Percentiles rank a stretch among this genome's conserved stretches.
phyloP scores from a whole-genome alignment of 768 basidiomycete species.

The Suillus tomentosus region DNA sequence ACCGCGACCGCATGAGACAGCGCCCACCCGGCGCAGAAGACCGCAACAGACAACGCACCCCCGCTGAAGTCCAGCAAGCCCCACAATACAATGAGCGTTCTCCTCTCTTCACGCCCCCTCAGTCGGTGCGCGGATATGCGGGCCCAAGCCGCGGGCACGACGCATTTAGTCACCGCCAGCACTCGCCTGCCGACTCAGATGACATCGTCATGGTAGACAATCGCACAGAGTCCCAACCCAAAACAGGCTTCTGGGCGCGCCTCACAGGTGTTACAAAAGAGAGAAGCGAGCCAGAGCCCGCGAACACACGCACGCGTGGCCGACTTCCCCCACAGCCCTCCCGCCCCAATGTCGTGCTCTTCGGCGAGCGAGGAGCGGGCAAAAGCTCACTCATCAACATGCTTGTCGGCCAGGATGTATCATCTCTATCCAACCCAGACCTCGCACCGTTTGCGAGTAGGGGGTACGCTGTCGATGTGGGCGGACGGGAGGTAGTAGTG shows the following conservation, averaged over 20 bases:
- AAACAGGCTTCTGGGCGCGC: conserved; percentile 7
- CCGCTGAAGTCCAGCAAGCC: not conserved
- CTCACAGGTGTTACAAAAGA: not conserved
- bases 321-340: conserved; percentile 2
- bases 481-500: conserved; percentile 22
- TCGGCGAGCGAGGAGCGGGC: conserved; percentile 44
- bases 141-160: conserved; percentile 5
- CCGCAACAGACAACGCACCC: not conserved
- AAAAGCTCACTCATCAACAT: conserved; percentile 51
- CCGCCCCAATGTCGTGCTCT: conserved; percentile 38
- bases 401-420: conserved; percentile 30
- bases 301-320: not conserved
- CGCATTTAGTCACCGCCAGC: not conserved
- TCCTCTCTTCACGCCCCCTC: conserved; percentile 4
- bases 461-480: conserved; percentile 26
- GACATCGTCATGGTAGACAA: conserved; percentile 4
- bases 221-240: not conserved
- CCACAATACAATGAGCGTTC: conserved; percentile 4
- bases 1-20: not conserved
- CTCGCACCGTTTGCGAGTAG: conserved; percentile 37
- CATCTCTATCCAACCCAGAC: conserved; percentile 33
- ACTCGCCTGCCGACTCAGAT: not conserved
- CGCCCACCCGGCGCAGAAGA: not conserved
- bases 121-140: not conserved
- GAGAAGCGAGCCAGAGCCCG: not conserved